A percentile compares a stretch with the other conserved stretches of the same genome.
Evolutionary conservation across 2,329 filamentous ascomycete species (phyloP).

Genomic region (Geoglossum cookeanum): DNA sequence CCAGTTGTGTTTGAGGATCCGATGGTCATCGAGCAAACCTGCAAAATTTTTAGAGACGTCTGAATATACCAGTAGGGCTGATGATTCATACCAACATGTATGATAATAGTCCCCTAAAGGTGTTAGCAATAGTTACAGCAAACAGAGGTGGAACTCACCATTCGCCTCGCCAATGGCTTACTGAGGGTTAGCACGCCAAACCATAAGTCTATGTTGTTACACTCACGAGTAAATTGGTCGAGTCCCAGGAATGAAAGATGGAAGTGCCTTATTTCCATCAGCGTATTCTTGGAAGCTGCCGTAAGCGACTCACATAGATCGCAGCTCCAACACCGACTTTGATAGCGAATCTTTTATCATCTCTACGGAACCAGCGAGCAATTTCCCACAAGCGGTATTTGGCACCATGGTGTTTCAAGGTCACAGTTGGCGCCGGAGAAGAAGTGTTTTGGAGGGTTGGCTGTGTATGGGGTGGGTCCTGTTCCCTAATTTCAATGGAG

Average conservation of each 20-base stretch:
- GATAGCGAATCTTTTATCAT: constrained; percentile 49
- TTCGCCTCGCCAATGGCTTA: constrained; percentile 65
- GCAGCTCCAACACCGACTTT: constrained; percentile 87
- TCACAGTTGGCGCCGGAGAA: background rate
- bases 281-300: background rate
- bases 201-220: background rate
- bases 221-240: constrained; percentile 49
- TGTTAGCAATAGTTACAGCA: background rate
- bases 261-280: constrained; percentile 35
- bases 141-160: constrained; percentile 26
- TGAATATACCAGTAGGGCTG: background rate
- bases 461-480: background rate
- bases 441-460: background rate
- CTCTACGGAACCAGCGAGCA: background rate
- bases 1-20: constrained; percentile 91
- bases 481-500: background rate
- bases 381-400: background rate
- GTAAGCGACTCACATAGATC: constrained; percentile 34
- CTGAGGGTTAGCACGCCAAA: background rate
- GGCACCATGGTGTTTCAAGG: background rate
- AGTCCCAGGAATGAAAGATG: constrained; percentile 65
- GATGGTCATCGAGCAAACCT: constrained; percentile 88
- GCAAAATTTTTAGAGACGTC: background rate
- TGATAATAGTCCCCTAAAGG: constrained; percentile 53
- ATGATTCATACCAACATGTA: constrained; percentile 54